Conservation (phyloP, 805 yeast genomes). For the Spathaspora sp. region DNA sequence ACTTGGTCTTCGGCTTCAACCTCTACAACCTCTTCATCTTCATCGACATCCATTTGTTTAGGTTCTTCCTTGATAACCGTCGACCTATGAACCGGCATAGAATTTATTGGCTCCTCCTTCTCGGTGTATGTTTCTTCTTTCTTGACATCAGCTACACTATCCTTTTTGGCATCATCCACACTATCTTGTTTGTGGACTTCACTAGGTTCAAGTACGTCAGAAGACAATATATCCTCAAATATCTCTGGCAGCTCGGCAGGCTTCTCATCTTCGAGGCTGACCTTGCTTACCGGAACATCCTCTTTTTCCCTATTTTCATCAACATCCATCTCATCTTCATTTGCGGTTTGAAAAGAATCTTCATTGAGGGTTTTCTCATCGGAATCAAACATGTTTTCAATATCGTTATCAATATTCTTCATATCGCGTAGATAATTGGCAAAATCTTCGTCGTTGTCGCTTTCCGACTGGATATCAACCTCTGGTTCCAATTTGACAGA, state of each 20-base stretch:
- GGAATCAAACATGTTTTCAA: slow-evolving; percentile 6
- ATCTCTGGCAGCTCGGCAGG: background rate
- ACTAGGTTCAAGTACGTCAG: no score
- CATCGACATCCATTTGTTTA: background rate
- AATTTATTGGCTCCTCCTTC: no score
- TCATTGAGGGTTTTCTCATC: background rate
- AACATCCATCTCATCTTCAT: background rate
- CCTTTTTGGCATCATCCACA: no score
- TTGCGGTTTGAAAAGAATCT: background rate
- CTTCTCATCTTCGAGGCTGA: background rate
- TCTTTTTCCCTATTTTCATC: background rate
- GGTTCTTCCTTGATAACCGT: no score
- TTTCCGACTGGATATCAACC: background rate
- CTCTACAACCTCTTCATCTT: background rate
- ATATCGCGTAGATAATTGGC: slow-evolving; percentile 16
- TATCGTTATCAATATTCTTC: slow-evolving; percentile 7
- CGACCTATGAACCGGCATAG: no score
- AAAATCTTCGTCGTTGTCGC: slow-evolving; percentile 3
- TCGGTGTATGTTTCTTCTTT: no score
- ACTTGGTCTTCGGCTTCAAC: background rate
- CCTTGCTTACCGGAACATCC: background rate
- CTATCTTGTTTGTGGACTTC: no score
- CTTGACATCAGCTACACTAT: no score
- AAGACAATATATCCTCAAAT: no score
- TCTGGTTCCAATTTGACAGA: background rate